Base-by-base conservation (phyloP, 371 early-diverging fungal species). In the Fennellomyces sp. region DNA sequence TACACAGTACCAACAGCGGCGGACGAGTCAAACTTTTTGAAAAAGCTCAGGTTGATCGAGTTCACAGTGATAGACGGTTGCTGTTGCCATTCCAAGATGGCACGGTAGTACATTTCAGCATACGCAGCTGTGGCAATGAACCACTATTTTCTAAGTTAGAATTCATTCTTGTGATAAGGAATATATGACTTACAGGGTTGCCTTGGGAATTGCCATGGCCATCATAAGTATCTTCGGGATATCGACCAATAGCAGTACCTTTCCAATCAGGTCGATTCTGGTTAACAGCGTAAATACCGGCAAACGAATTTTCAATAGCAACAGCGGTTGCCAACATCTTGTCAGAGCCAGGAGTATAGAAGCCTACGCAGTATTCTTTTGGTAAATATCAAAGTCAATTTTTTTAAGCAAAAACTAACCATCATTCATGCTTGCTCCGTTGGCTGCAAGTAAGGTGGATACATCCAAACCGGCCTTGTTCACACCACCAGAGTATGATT, bases 211-310 rank as follows among this genome's bases (percentile, higher is more conserved):
- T 69, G 19, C 80, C 85, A 35, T 79, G 61, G 17, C 90, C 91
- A 52, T 88, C 70, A 57, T 92, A 92, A 12, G 74, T 70, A 65
- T 93, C 92, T 59, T 89, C 91, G 0, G 86, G 79, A 62, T 92
- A 93, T 5, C 92, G 69, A 8, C 92, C 92, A n/a, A 87, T 75
- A 0, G 88, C 86, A 8, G 73, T 71, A n/a, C 80, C 81, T 2
- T 56, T 54, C 39, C 25, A 23, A 5, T 52, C 54, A 26, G 60
- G 15, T 8, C 45, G 52, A 64, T 58, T 51, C 11, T 13, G 25
- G 70, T 91, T 93, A 51, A 93, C 60, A 5, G 73, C 56, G 57
- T 84, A 91, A 33, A 84, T 52, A 0, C 60, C 36, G 5, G 61
- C 64, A 61, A 90, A 86, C 12, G 65, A 54, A 0, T 65, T 49